Percentiles rank a stretch among this genome's conserved stretches.
These are phyloP conservation scores for Theobroma grandiflorum DNA, from an alignment of 441 rosid species.

Conservation along the genomic window DNA sequence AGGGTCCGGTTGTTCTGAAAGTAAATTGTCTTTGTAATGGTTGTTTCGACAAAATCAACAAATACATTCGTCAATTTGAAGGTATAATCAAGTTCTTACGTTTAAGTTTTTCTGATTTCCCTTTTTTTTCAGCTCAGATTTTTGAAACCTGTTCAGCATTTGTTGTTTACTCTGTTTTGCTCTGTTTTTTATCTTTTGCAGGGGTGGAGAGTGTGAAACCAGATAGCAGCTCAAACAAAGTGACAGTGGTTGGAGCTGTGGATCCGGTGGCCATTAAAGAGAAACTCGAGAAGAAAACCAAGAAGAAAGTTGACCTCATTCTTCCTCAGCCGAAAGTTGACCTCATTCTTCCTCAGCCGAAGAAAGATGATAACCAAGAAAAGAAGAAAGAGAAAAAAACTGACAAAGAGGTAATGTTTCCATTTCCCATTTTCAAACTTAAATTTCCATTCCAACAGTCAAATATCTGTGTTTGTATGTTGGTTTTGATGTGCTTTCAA, in stretches of 20 bases:
- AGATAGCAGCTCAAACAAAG: slow-evolving; percentile 43
- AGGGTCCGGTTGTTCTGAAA: slow-evolving; percentile 49
- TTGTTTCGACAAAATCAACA: slow-evolving; percentile 46
- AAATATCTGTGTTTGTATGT: background rate
- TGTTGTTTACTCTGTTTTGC: slow-evolving; percentile 14
- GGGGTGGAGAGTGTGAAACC: slow-evolving; percentile 54
- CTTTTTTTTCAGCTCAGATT: background rate
- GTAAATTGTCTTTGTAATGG: slow-evolving; percentile 63
- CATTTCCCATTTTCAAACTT: background rate
- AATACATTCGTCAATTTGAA: slow-evolving; percentile 41
- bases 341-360: too few relatives aligned
- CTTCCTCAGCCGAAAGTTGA: slow-evolving; percentile 76
- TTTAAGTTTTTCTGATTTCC: background rate
- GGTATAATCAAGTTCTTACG: slow-evolving; percentile 29
- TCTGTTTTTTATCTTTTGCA: slow-evolving; percentile 15
- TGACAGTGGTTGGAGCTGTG: slow-evolving; percentile 52
- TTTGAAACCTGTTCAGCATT: background rate
- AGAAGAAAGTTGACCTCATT: slow-evolving; percentile 55
- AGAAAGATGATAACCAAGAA: slow-evolving; percentile 47
- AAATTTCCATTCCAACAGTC: background rate
- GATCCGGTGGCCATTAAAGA: slow-evolving; percentile 51
- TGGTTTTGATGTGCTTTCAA: slow-evolving; percentile 5
- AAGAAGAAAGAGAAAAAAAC: slow-evolving; percentile 30
- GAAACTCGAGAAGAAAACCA: slow-evolving; percentile 43
- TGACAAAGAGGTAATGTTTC: slow-evolving; percentile 36